Evolutionary conservation across 306 rosid genomes (phyloP), one percentile per base, ranked within the genome.

Genomic region (Cicer yamashitae): DNA sequence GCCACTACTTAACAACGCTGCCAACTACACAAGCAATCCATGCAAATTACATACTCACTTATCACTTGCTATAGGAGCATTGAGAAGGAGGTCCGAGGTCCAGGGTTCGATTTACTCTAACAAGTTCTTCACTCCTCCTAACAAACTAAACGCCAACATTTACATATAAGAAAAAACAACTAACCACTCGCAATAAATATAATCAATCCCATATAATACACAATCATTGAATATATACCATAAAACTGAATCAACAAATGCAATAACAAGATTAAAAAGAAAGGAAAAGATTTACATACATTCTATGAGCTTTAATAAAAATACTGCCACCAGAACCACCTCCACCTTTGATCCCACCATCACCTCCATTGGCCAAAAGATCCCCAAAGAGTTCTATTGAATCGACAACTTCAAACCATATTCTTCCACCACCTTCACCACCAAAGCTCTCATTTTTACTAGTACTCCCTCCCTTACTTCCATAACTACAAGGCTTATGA

Each of bases 271-370:
- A 64, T 43, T 79, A 13, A 79, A 56, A 47, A 10, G n/a, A 12
- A 20, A 37, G 70, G 7, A 44, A 43, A 58, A 57, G 76, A 75
- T 80, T 84, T 90, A 94, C 98, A 92, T 87, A 94, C 98, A 92
- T 87, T 86, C 96, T 86, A 67, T 62, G 80, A 78, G 96, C 89
- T 70, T 74, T 78, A 72, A 94, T 63, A 78, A 20, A 91, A 78
- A 94, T 88, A 93, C 98, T 94, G 69, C 98, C 98, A 46, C 96
- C 98, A 18, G 98, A 94, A 39, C 98, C 98, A 61, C 98, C 97
- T 41, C 98, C 98, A 77, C 97, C 98, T 81, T 94, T 90, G 52
- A 86, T 79, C 50, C 96, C 91, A 22, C 94, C 96, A 75, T 91
- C 83, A 37, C 96, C 98, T 37, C 98, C 98, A 63, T 88, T 87